Evolutionary conservation across 2,329 filamentous ascomycete genomes (phyloP), one percentile per base, ranked within the genome.

Genomic region (Colletotrichum tofieldiae): DNA sequence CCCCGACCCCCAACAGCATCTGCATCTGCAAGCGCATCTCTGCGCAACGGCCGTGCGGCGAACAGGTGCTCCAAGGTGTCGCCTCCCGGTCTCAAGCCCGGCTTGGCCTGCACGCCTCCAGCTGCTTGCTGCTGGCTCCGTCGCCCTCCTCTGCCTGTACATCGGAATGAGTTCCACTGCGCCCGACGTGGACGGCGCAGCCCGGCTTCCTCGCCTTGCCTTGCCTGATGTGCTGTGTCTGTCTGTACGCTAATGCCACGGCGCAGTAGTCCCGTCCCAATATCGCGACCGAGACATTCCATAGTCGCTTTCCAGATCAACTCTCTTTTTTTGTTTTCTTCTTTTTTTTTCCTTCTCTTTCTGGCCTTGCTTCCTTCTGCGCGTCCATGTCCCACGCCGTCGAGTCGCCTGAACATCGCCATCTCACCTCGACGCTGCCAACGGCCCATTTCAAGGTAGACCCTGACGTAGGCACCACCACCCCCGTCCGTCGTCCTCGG

Each of bases 281-380:
- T 41, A 69, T 45, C 43, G 58, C 52, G 52, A 63, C 59, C 65
- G 54, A 72, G 69, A 72, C 69, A 72, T 72, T 72, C 65, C 54
- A 64, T 58, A 43, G 49, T 32, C 29, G 62, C 43, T 45, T 72
- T 72, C 69, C 52, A 72, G 69, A 72, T 72, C 65, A 71, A 63
- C 51, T 63, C 47, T 62, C 9, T 63, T 49, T 62, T 12, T 47
- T 43, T 43, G 43, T 70, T 47, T 11, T 7, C 37, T 9, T 14
- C 37, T 18, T 11, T 58, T 35, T 65, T 39, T 16, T 20, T 35
- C 26, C 2, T 23, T 18, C 23, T 29, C 47, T 5, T n/a, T 55
- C 12, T 37, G 8, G 12, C 5, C 12, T 49, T 49, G 18, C 64
- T 59, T 70, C 58, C n/a, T 26, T 58, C 35, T 26, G n/a, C 35